Percentiles rank a stretch among this genome's conserved stretches.
Conservation (phyloP, 768 basidiomycete species). For the Trametes cingulata region DNA sequence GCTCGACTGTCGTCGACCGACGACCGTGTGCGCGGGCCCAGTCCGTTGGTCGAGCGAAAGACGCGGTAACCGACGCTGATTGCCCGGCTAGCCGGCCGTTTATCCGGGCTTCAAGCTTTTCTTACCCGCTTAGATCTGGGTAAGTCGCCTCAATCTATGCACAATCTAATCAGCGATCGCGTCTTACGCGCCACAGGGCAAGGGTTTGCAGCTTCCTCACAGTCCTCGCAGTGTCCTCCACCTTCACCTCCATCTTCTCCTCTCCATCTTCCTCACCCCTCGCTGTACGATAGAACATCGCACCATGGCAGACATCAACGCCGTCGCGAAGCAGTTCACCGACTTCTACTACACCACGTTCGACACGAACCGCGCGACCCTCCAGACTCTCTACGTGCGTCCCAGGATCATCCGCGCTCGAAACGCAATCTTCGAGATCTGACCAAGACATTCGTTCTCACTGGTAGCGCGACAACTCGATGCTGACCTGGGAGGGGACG, state of each 20-base stretch:
- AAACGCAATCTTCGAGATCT: neutral
- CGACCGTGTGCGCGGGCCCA: neutral
- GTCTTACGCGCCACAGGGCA: conserved; percentile 10
- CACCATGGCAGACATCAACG: conserved; percentile 71
- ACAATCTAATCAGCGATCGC: conserved; percentile 24
- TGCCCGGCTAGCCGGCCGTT: neutral
- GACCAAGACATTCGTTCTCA: conserved; percentile 6
- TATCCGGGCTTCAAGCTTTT: neutral
- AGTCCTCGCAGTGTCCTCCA: conserved; percentile 4
- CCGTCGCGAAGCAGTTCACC: conserved; percentile 77
- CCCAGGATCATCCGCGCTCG: conserved; percentile 21
- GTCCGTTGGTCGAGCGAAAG: neutral
- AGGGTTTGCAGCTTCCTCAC: conserved; percentile 6
- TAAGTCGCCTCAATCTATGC: neutral
- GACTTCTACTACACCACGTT: conserved; percentile 85
- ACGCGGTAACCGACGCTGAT: neutral
- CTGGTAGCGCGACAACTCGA: conserved; percentile 71
- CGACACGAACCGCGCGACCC: conserved; percentile 55
- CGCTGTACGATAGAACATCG: conserved; percentile 11
- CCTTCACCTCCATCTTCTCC: conserved; percentile 7
- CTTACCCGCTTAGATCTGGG: conserved; percentile 16
- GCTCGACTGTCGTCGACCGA: too few relatives aligned
- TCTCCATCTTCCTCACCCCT: conserved; percentile 25
- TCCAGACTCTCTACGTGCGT: conserved; percentile 80
- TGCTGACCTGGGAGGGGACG: conserved; percentile 79